Evolutionary conservation across 805 yeast species (phyloP).

Genomic region (Candida ipomoeae): DNA sequence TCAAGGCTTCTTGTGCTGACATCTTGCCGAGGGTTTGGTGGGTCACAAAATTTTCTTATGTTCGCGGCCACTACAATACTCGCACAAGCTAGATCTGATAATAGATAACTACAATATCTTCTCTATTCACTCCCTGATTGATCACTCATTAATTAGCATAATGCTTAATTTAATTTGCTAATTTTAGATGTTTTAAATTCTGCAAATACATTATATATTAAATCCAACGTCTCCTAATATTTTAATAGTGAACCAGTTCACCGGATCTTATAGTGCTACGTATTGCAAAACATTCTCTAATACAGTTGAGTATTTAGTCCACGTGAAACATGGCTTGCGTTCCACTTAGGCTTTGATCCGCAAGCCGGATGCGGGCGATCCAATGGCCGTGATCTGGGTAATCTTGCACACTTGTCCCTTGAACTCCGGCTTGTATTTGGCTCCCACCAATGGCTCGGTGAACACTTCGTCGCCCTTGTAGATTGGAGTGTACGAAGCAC

Average conservation of each 20-base stretch:
- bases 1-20: conserved; percentile 39
- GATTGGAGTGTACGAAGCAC: conserved; percentile 82
- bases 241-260: too few species aligned
- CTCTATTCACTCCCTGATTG: too few species aligned
- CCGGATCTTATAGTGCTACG: not conserved
- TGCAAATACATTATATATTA: too few species aligned
- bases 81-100: not conserved
- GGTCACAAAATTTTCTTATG: not conserved
- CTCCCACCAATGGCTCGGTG: conserved; percentile 83
- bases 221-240: too few species aligned
- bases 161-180: too few species aligned
- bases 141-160: too few species aligned
- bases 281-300: not conserved
- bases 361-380: conserved; percentile 90
- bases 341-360: conserved; percentile 40
- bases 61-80: not conserved
- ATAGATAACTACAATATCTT: too few species aligned
- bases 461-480: conserved; percentile 69
- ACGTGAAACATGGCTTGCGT: not conserved
- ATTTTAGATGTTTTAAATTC: too few species aligned
- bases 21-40: conserved; percentile 3
- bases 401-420: conserved; percentile 78
- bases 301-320: conserved; percentile 1
- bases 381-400: conserved; percentile 73
- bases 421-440: conserved; percentile 71